Base-by-base conservation (phyloP, 1,284 basidiomycete genomes). In the Leccinum colubrinum region DNA sequence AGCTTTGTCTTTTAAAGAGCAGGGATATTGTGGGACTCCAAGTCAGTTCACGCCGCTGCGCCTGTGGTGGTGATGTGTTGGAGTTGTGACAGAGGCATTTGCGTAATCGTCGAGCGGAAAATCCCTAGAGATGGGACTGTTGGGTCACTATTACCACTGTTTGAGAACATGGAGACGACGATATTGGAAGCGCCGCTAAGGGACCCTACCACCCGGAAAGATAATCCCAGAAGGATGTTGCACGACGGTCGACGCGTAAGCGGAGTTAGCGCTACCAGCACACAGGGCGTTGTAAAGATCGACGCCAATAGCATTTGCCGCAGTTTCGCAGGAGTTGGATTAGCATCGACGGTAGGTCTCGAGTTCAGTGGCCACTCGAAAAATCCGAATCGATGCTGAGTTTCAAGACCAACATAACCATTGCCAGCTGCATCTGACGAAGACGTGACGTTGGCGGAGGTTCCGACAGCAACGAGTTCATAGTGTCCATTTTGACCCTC, bases 381-480 rank as follows among this genome's bases (percentile, higher is more conserved):
- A 72, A 93, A 88, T 8, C 92, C 91, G 68, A 91, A 93, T 3
- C 84, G 81, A 25, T 70, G 78, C 53, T 77, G 76, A 17, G 77
- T 74, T 12, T 75, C 71, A 46, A 69, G 65, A 41, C 63, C 62
- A 25, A 67, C 68, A 2, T 74, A 75, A 3, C 68, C 71, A 59
- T 74, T 79, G 15, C 71, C 69, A 14, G 66, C 63, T 0, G 70
- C 65, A 17, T 75, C 72, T 17, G 72, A 71, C 14, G 73, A 70
- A 14, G 74, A 73, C 6, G 77, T 79, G 30, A 75, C 63, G 67
- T 83, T 83, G 4, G 83, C 82, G 20, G 86, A 87, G 12, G 81
- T 87, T 61, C 94, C 83, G 8, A 96, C 83, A 39, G 95, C 95
- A 3, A 97, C 89, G 30, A 97, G 75, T 57, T 90, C 84, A 71